phyloP scores from a whole-genome alignment of 2,329 filamentous ascomycete species.

The Cryphonectria japonica region DNA sequence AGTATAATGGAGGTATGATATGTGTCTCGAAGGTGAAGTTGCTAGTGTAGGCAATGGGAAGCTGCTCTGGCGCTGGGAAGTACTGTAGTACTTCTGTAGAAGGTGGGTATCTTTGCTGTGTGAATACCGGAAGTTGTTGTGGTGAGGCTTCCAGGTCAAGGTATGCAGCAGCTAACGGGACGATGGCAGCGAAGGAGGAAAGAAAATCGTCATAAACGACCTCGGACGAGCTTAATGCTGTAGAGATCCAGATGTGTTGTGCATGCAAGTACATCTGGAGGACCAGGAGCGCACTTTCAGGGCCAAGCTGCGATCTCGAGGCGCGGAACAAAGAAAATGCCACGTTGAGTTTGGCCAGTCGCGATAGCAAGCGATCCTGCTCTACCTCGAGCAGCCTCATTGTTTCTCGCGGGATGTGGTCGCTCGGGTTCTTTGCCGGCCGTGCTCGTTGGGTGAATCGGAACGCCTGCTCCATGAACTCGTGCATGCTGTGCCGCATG shows the following conservation, averaged over 20 bases:
- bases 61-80: slow-evolving; percentile 27
- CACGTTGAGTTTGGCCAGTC: slow-evolving; percentile 38
- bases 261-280: slow-evolving; percentile 42
- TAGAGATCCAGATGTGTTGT: slow-evolving; percentile 40
- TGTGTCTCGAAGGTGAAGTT: slow-evolving; percentile 46
- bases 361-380: slow-evolving; percentile 41
- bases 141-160: slow-evolving; percentile 28
- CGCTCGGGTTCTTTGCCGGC: slow-evolving; percentile 35
- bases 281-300: slow-evolving; percentile 34
- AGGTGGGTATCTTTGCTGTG: slow-evolving; percentile 3
- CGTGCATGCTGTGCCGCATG: slow-evolving; percentile 40
- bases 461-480: slow-evolving; percentile 46
- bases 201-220: slow-evolving; percentile 39
- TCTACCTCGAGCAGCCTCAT: slow-evolving; percentile 36
- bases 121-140: slow-evolving; percentile 2
- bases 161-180: slow-evolving; percentile 40
- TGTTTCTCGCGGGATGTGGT: slow-evolving; percentile 33
- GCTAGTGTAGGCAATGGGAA: slow-evolving; percentile 14
- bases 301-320: slow-evolving; percentile 31
- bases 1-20: slow-evolving; percentile 45
- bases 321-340: slow-evolving; percentile 39
- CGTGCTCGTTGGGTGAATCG: slow-evolving; percentile 40
- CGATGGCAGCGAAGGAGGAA: slow-evolving; percentile 40
- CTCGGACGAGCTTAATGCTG: slow-evolving; percentile 37
- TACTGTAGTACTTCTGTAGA: slow-evolving; percentile 7